phyloP scores from a whole-genome alignment of 768 basidiomycete genomes.

The Rhizopogon roseolus region DNA sequence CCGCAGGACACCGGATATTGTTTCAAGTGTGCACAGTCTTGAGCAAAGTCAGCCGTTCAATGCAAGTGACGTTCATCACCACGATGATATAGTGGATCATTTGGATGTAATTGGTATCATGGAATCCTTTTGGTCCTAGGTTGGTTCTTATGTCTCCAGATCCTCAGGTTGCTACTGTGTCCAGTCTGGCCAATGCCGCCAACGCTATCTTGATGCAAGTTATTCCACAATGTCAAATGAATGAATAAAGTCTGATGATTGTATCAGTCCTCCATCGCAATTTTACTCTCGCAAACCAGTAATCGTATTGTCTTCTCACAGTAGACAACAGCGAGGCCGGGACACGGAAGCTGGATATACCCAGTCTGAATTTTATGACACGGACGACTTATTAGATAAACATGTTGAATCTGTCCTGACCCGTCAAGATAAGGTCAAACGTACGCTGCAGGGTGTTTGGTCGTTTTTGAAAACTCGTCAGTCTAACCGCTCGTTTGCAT shows the following conservation, averaged over 20 bases:
- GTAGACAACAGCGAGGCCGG: conserved; percentile 9
- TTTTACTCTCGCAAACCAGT: conserved; percentile 70
- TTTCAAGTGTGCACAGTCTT: conserved; percentile 43
- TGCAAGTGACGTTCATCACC: conserved; percentile 37
- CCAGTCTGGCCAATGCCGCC: conserved; percentile 73
- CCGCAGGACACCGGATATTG: conserved; percentile 32
- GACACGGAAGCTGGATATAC: conserved; percentile 26
- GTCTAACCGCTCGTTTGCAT: conserved; percentile 17
- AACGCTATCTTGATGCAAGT: conserved; percentile 70
- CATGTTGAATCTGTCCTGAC: conserved; percentile 77
- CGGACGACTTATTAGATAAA: conserved; percentile 52
- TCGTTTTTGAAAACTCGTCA: conserved; percentile 80
- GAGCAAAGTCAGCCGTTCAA: conserved; percentile 18
- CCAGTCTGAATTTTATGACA: conserved; percentile 33
- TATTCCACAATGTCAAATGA: background rate
- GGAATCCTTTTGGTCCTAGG: background rate
- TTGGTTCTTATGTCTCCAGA: conserved; percentile 36
- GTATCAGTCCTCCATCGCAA: conserved; percentile 57
- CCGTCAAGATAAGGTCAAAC: conserved; percentile 51
- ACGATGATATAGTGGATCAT: conserved; percentile 80
- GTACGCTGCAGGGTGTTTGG: conserved; percentile 70
- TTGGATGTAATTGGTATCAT: conserved; percentile 70
- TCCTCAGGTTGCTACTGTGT: conserved; percentile 68
- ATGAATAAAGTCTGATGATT: background rate
- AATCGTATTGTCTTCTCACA: conserved; percentile 44